These are phyloP conservation scores for Cercospora nicotianae DNA, from an alignment of 2,329 filamentous ascomycete genomes.

Conservation along the genomic window DNA sequence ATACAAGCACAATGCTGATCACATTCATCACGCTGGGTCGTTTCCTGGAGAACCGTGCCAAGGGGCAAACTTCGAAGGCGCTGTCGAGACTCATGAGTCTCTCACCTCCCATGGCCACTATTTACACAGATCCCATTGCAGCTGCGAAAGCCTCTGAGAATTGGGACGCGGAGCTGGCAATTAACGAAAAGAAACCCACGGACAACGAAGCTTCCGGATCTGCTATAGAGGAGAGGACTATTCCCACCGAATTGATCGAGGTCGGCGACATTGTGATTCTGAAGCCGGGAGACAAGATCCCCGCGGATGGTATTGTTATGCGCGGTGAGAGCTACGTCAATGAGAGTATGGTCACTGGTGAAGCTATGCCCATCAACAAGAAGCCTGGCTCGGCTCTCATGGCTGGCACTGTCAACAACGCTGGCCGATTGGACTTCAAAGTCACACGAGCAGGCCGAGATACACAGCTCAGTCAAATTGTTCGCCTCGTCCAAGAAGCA, in stretches of 20 bases:
- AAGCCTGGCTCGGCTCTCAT: conserved; percentile 76
- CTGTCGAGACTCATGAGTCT: conserved; percentile 93
- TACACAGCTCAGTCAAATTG: conserved; percentile 96
- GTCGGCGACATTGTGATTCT: conserved; percentile 91
- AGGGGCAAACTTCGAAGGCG: conserved; percentile 93
- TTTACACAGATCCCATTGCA: conserved; percentile 91
- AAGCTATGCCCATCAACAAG: conserved; percentile 93
- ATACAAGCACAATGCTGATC: conserved; percentile 97
- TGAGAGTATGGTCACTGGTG: conserved; percentile 98
- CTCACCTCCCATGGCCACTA: conserved; percentile 93
- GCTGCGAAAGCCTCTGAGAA: conserved; percentile 84
- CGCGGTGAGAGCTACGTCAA: conserved; percentile 91
- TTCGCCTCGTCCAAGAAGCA: conserved; percentile 95
- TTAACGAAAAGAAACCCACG: conserved; percentile 42
- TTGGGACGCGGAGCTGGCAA: conserved; percentile 60
- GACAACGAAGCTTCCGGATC: conserved; percentile 52
- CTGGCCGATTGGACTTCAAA: conserved; percentile 85
- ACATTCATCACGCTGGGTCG: conserved; percentile 91
- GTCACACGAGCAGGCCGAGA: conserved; percentile 91
- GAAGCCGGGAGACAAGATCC: conserved; percentile 93
- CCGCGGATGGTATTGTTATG: conserved; percentile 84
- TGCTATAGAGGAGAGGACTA: conserved; percentile 76
- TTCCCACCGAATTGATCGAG: conserved; percentile 91
- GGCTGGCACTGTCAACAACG: conserved; percentile 92
- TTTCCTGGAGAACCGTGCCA: conserved; percentile 90